A percentile compares a stretch with the other conserved stretches of the same genome.
Evolutionary conservation across 495 filamentous ascomycete species (phyloP).

Genomic region (Penicilliopsis zonata): DNA sequence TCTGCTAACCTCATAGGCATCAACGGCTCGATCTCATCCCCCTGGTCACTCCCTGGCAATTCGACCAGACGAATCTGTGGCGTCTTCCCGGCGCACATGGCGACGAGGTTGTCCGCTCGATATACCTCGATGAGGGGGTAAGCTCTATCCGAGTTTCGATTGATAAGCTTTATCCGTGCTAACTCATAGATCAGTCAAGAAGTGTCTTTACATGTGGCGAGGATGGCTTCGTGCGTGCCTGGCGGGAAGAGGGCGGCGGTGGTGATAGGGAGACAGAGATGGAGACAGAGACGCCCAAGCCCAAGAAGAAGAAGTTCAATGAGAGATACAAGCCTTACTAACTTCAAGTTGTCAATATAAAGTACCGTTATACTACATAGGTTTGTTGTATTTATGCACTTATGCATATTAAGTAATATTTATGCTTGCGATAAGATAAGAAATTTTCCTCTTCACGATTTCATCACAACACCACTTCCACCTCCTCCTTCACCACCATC

Average conservation of each 20-base stretch:
- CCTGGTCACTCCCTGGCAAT: slow-evolving; percentile 48
- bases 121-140: slow-evolving; percentile 61
- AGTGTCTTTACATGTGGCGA: slow-evolving; percentile 69
- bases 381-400: too few relatives aligned
- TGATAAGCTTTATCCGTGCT: slow-evolving; percentile 29
- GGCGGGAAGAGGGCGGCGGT: slow-evolving; percentile 18
- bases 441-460: too few relatives aligned
- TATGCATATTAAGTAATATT: too few relatives aligned
- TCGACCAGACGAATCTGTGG: slow-evolving; percentile 48
- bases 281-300: slow-evolving; percentile 11
- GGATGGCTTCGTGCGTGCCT: slow-evolving; percentile 52
- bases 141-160: slow-evolving; percentile 13
- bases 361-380: slow-evolving; percentile 1
- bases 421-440: too few relatives aligned
- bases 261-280: slow-evolving; percentile 1
- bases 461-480: too few relatives aligned
- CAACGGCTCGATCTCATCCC: slow-evolving; percentile 58
- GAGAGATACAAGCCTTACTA: slow-evolving; percentile 33
- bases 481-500: too few relatives aligned
- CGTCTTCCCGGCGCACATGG: slow-evolving; percentile 68
- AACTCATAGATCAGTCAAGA: slow-evolving; percentile 33
- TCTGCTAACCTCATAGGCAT: slow-evolving; percentile 28
- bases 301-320: slow-evolving; percentile 25
- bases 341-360: slow-evolving; percentile 2
- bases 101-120: slow-evolving; percentile 69